Evolutionary conservation across 2,329 filamentous ascomycete genomes (phyloP), one percentile per base, ranked within the genome.

Genomic region (Penicillium brasilianum): DNA sequence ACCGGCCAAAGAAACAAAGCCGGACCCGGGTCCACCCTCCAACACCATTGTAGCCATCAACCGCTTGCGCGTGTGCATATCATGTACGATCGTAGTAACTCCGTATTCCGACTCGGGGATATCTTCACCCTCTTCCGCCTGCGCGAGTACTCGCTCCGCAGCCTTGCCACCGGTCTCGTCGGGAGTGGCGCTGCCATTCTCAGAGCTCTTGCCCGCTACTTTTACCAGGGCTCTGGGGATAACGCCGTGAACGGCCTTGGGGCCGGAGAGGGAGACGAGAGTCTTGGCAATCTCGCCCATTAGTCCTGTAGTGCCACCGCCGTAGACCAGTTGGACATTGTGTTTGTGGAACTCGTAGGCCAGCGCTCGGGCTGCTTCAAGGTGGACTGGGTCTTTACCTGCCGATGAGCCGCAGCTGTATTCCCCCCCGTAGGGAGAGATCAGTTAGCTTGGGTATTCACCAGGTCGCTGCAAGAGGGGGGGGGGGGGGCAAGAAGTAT

Each of bases 51-150:
- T 83, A 7, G 93, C 94, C 95, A 99, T 98, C 81, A 95, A 84
- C 69, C 90, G 87, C 83, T 99, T 99, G 66, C 95, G 88, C 44
- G 92, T 93, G 80, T 99, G 95, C 95, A 99, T 99, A 75, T 97
- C 93, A 69, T 88, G 85, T 30, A 98, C 95, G 9, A 97, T 87
- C 0, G 93, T 97, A 13, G 93, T 97, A 46, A 84, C 82, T 10
- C 95, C 95, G 75, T 92, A 99, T 57, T 81, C 77, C 0, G 74
- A 74, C 60, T 80, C 70, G 4, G 78, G 65, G 39, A 77, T 69
- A 1, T 69, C 67, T 11, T 68, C 50, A 36, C 70, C 62, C 46
- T 71, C 67, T 32, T 66, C 57, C 22, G 59, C 54, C 51, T 89
- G 86, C 52, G 90, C 87, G 9, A 90, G 79, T 11, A 84, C 80